Base-by-base conservation (phyloP, 768 basidiomycete species). In the Podaxis mareebaensis region DNA sequence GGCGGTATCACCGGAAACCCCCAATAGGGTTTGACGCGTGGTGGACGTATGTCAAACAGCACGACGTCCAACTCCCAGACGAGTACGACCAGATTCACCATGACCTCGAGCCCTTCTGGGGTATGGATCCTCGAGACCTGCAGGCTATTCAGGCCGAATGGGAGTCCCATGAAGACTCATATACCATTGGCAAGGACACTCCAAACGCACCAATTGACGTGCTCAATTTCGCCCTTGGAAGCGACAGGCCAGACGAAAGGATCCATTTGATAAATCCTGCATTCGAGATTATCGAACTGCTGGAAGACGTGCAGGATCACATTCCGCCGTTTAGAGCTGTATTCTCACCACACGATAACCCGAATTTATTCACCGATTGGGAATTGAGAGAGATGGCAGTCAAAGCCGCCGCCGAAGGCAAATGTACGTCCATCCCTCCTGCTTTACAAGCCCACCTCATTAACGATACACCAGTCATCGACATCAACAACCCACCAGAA, bases 41-140 rank as follows among this genome's bases (percentile, higher is more conserved):
- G 79, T 82, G 79, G 81, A 64, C 61, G 3, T 81, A 80, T 71
- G 89, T 87, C 26, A 76, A 82, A 68, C 78, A 83, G 52, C 82
- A 93, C 73, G 75, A 84, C 7, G 86, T 93, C 33, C 84, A 85
- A 67, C 85, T 95, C 48, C 82, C 90, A 17, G 95, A 96, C 73
- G 94, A 96, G 69, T 96, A 93, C 70, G 91, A 91, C 69, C 80
- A 81, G 52, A 84, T 95, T 30, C 71, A 82, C 58, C 76, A 81
- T 53, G 94, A 96, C 73, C 76, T 97, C 20, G 85, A 85, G 54
- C 93, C 92, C 0, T 96, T 91, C 73, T 94, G 90, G 87, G 79
- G 84, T 1, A 78, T 95, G 65, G 67, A 75, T 33, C 79, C 81
- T 6, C 59, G 53, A 5, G 78, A 78, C 39, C 66, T 82, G 33